A percentile compares a stretch with the other conserved stretches of the same genome.
phyloP scores from a whole-genome alignment of 2,329 filamentous ascomycete genomes.

The Trichoderma cornu-damae region DNA sequence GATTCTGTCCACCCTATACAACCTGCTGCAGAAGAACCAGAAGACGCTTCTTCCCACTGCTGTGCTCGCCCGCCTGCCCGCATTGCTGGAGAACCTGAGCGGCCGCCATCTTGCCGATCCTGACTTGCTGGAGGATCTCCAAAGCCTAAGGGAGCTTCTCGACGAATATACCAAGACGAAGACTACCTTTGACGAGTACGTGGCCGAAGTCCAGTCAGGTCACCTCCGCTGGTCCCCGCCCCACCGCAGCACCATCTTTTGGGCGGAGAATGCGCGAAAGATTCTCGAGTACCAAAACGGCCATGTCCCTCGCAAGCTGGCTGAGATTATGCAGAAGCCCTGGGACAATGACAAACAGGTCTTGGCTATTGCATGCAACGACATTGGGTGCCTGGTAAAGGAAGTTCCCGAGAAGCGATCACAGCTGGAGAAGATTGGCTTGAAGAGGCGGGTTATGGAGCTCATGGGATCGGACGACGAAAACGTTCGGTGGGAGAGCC shows the following conservation, averaged over 20 bases:
- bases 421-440: constrained; percentile 73
- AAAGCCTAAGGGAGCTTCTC: constrained; percentile 56
- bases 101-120: constrained; percentile 59
- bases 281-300: constrained; percentile 82
- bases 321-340: constrained; percentile 70
- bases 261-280: constrained; percentile 82
- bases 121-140: constrained; percentile 59
- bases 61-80: constrained; percentile 75
- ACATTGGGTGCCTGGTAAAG: constrained; percentile 81
- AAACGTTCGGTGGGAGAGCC: constrained; percentile 84
- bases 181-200: constrained; percentile 82
- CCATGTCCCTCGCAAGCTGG: constrained; percentile 70
- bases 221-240: constrained; percentile 91
- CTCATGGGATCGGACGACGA: constrained; percentile 88
- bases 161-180: constrained; percentile 66
- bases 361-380: constrained; percentile 86
- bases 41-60: constrained; percentile 76
- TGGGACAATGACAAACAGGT: constrained; percentile 83
- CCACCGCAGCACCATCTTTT: constrained; percentile 80
- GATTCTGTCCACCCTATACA: constrained; percentile 81
- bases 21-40: constrained; percentile 68
- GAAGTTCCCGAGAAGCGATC: constrained; percentile 80
- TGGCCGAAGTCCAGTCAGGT: constrained; percentile 77
- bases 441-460: constrained; percentile 88
- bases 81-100: constrained; percentile 57